These are phyloP conservation scores for Carex scoparia DNA, from an alignment of 176 grass and related monocot genomes.

Conservation along the genomic window DNA sequence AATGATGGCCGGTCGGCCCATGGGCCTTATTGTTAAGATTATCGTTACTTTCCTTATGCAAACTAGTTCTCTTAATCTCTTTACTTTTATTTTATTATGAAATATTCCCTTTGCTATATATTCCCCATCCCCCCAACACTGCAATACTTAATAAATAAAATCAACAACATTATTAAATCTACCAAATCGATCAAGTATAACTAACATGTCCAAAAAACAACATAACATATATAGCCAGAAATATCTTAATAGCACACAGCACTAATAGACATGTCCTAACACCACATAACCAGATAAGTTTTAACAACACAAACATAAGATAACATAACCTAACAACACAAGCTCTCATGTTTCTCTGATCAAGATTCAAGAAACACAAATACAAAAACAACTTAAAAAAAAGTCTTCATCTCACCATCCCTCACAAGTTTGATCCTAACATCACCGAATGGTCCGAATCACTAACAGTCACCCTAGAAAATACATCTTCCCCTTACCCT, in stretches of 20 bases:
- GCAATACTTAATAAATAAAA: not conserved
- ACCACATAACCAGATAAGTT: not conserved
- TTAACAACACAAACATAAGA: not conserved
- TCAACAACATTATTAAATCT: not conserved
- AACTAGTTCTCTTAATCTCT: too few relatives aligned
- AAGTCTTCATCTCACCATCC: not conserved
- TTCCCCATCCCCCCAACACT: not conserved
- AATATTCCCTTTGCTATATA: too few relatives aligned
- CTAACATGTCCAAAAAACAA: not conserved
- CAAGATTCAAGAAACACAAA: not conserved
- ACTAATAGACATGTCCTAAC: not conserved
- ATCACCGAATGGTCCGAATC: not conserved
- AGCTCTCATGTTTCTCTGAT: not conserved
- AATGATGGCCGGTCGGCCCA: too few relatives aligned
- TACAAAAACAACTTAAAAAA: not conserved
- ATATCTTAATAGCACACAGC: not conserved
- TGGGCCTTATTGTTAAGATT: too few relatives aligned
- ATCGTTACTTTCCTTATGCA: too few relatives aligned
- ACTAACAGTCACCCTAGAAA: not conserved
- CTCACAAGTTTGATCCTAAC: not conserved
- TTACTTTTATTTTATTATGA: too few relatives aligned
- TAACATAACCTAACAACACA: not conserved
- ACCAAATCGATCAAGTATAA: not conserved
- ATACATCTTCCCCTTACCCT: slow-evolving; percentile 15
- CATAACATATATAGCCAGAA: not conserved